A percentile compares a stretch with the other conserved stretches of the same genome.
These are phyloP conservation scores for Fusarium sulawesiense DNA, from an alignment of 2,329 filamentous ascomycete species.

Conservation along the genomic window DNA sequence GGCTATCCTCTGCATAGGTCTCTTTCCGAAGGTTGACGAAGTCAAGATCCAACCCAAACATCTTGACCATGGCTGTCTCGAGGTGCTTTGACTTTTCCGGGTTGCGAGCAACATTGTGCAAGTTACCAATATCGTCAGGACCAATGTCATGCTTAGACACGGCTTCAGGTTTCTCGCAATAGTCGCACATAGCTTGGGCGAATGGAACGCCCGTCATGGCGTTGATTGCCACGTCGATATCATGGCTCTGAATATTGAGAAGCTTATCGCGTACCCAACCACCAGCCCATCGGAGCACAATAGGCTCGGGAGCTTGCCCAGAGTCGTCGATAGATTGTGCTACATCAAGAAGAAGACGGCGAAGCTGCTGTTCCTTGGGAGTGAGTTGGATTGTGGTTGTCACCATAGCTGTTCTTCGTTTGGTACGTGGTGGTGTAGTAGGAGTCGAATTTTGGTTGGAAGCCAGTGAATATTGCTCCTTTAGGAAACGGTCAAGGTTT, in stretches of 20 bases:
- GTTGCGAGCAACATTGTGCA: conserved; percentile 91
- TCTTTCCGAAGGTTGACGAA: conserved; percentile 95
- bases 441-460: conserved; percentile 2
- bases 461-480: conserved; percentile 27
- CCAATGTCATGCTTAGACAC: conserved; percentile 69
- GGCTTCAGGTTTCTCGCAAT: conserved; percentile 71
- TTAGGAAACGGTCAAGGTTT: conserved; percentile 48
- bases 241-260: conserved; percentile 76
- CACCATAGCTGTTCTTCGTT: conserved; percentile 31
- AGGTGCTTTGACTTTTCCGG: conserved; percentile 97
- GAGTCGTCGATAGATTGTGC: conserved; percentile 69
- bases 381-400: conserved; percentile 66
- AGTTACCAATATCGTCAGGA: conserved; percentile 72
- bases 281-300: conserved; percentile 81
- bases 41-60: conserved; percentile 90
- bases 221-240: conserved; percentile 89
- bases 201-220: conserved; percentile 85
- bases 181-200: conserved; percentile 74
- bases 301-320: conserved; percentile 61
- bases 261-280: conserved; percentile 91
- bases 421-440: background rate
- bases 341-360: conserved; percentile 84
- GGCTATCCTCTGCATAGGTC: conserved; percentile 87
- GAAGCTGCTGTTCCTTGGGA: conserved; percentile 76
- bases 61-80: conserved; percentile 86